phyloP scores from a whole-genome alignment of 2,329 filamentous ascomycete genomes.

The Colletotrichum sojae region DNA sequence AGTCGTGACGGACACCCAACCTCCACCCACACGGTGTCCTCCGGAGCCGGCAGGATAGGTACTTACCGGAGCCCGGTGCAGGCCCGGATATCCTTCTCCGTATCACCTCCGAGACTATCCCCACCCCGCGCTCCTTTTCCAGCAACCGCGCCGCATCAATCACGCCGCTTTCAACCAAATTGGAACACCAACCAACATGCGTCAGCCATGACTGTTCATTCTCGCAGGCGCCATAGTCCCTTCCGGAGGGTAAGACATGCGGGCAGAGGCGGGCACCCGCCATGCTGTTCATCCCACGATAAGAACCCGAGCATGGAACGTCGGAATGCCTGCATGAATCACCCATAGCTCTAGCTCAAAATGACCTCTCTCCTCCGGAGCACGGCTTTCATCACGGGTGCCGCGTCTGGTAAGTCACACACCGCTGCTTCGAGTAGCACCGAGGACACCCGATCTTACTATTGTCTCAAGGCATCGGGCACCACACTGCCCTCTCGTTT shows the following conservation, averaged over 20 bases:
- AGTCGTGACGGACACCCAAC: no score
- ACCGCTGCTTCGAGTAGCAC: neutral
- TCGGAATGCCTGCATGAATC: neutral
- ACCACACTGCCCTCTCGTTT: slow-evolving; percentile 61
- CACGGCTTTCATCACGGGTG: slow-evolving; percentile 64
- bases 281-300: neutral
- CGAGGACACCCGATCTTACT: slow-evolving; percentile 2
- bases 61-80: neutral
- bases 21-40: no score
- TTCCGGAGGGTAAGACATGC: neutral
- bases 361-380: slow-evolving; percentile 59
- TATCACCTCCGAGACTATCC: neutral
- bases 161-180: no score
- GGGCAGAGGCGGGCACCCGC: slow-evolving; percentile 9
- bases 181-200: no score
- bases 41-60: neutral
- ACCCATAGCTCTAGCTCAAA: neutral
- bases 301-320: neutral
- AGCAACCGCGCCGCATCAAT: no score
- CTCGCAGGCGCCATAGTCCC: no score
- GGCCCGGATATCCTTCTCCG: neutral
- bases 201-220: no score
- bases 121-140: no score
- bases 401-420: slow-evolving; percentile 56
- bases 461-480: slow-evolving; percentile 61